These are phyloP conservation scores for sunflower (Helianthus annuus) DNA, from an alignment of 129 eudicot genomes.

Conservation along the genomic window HanXRQr2.0-SUNRISE NC_035443.2:26973305-26973804, in stretches of 20 bases:
- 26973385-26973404: neutral
- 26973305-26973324: conserved; percentile 7
- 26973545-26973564: neutral
- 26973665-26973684: neutral
- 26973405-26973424: conserved; percentile 14
- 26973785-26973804: neutral
- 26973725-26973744: neutral
- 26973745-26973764: neutral
- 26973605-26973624: neutral
- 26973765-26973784: neutral
- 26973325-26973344: neutral
- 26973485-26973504: conserved; percentile 1
- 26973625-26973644: neutral
- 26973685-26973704: neutral
- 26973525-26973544: conserved; percentile 1
- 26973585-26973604: conserved; percentile 7
- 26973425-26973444: conserved; percentile 1
- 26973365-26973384: neutral
- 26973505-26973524: conserved; percentile 17
- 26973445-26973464: neutral
- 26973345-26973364: neutral
- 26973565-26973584: conserved; percentile 19
- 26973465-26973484: conserved; percentile 13
- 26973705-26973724: neutral
- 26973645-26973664: neutral